Evolutionary conservation across 495 filamentous ascomycete species (phyloP).

Genomic region (Rhizodiscina lignyota): DNA sequence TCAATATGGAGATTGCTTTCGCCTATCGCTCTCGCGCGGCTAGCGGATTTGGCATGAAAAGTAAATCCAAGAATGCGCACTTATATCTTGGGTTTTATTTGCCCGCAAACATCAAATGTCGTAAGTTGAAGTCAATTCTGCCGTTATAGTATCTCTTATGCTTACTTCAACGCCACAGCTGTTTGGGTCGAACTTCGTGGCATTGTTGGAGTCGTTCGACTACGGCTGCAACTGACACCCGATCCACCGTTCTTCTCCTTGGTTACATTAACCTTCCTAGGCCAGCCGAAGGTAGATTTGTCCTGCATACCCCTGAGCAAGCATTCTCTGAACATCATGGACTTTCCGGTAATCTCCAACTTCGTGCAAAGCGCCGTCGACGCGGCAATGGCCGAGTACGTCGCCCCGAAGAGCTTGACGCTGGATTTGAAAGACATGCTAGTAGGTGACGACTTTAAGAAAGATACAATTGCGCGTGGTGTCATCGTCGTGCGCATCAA

Average conservation of each 20-base stretch:
- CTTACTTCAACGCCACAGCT: conserved; percentile 14
- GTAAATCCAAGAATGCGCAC: conserved; percentile 52
- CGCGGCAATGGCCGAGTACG: conserved; percentile 52
- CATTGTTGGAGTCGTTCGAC: conserved; percentile 43
- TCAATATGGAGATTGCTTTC: conserved; percentile 54
- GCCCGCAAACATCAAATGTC: conserved; percentile 36
- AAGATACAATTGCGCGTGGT: conserved; percentile 47
- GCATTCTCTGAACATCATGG: conserved; percentile 50
- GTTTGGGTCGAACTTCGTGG: conserved; percentile 60
- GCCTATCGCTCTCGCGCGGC: conserved; percentile 39
- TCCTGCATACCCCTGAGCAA: conserved; percentile 50
- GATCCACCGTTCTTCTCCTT: conserved; percentile 58
- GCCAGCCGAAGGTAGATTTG: conserved; percentile 56
- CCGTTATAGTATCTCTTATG: neutral
- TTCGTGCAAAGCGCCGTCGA: conserved; percentile 61
- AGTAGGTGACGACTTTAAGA: conserved; percentile 60
- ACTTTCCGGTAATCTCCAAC: conserved; percentile 51
- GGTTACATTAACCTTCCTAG: conserved; percentile 55
- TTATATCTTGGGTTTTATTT: conserved; percentile 54
- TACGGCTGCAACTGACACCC: conserved; percentile 50
- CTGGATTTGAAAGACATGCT: conserved; percentile 60
- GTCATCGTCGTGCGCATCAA: conserved; percentile 47
- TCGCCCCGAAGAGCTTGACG: conserved; percentile 55
- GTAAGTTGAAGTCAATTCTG: too few species aligned
- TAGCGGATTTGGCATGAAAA: conserved; percentile 35